Percentiles rank a stretch among this genome's conserved stretches.
phyloP scores from a whole-genome alignment of 2,329 filamentous ascomycete species.

The Diaporthe vaccinii region DNA sequence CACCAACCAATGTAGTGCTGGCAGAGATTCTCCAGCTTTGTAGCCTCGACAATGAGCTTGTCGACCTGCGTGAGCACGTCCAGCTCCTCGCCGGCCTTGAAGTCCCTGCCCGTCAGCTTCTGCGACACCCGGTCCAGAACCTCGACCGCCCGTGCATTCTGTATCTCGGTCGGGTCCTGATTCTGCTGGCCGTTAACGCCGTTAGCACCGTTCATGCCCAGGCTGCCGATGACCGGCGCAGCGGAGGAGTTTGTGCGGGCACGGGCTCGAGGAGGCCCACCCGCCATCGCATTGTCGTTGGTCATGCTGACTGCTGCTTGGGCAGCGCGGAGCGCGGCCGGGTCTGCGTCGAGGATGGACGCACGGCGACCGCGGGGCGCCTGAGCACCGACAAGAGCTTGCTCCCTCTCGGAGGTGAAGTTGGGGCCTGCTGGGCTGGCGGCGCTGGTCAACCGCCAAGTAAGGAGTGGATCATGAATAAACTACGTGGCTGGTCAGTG shows the following conservation, averaged over 20 bases:
- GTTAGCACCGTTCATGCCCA: constrained; percentile 53
- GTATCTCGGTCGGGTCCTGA: constrained; percentile 75
- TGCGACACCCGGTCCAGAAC: constrained; percentile 93
- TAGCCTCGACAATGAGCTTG: constrained; percentile 93
- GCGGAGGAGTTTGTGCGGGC: constrained; percentile 73
- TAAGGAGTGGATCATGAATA: constrained; percentile 98
- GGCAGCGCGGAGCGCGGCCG: constrained; percentile 69
- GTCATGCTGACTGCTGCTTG: constrained; percentile 50
- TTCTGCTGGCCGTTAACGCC: constrained; percentile 52
- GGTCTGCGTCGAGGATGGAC: constrained; percentile 77
- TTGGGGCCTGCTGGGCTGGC: constrained; percentile 75
- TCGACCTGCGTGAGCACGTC: constrained; percentile 91
- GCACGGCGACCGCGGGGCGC: constrained; percentile 71
- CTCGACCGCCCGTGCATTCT: constrained; percentile 93
- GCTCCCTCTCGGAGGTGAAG: constrained; percentile 73
- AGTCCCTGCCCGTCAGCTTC: constrained; percentile 95
- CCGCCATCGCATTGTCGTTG: constrained; percentile 52
- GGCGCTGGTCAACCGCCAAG: constrained; percentile 86
- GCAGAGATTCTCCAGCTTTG: constrained; percentile 96
- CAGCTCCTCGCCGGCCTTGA: constrained; percentile 87
- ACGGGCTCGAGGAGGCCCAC: constrained; percentile 63
- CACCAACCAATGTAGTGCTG: constrained; percentile 99
- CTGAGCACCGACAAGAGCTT: constrained; percentile 62
- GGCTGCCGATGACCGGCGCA: constrained; percentile 48
- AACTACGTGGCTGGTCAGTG: constrained; percentile 70